phyloP scores from a whole-genome alignment of 129 eudicot genomes.

The Arctium minus region DNA sequence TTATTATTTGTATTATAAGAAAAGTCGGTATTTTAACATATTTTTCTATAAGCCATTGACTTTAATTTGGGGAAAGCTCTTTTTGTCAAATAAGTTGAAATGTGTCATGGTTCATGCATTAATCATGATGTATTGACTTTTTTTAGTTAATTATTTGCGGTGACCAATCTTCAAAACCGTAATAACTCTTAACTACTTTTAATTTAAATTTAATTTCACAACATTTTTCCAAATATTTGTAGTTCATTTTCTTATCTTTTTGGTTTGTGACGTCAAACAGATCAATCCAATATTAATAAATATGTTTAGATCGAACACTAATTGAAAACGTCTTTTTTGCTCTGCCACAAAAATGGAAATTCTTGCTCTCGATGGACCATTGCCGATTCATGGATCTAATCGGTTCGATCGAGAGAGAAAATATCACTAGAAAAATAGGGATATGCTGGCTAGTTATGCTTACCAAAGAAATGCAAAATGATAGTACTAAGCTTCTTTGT shows the following conservation, averaged over 20 bases:
- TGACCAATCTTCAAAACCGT: not conserved
- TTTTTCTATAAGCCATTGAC: constrained; percentile 1
- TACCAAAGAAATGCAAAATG: too few species aligned
- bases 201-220: not conserved
- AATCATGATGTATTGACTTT: constrained; percentile 1
- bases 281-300: too few species aligned
- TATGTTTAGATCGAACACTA: too few species aligned
- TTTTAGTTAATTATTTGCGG: not conserved
- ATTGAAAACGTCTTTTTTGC: too few species aligned
- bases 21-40: not conserved
- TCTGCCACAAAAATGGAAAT: too few species aligned
- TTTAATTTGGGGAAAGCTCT: not conserved
- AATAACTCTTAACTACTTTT: not conserved
- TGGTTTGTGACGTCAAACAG: too few species aligned
- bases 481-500: too few species aligned
- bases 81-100: constrained; percentile 23
- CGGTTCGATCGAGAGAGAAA: too few species aligned
- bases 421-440: too few species aligned
- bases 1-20: not conserved
- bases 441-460: too few species aligned
- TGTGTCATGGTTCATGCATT: constrained; percentile 3
- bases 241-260: not conserved
- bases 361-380: too few species aligned
- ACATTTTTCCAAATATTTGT: not conserved
- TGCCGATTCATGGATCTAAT: too few species aligned